phyloP scores from a whole-genome alignment of 306 rosid genomes.

The Phaseolus lunatus region DNA sequence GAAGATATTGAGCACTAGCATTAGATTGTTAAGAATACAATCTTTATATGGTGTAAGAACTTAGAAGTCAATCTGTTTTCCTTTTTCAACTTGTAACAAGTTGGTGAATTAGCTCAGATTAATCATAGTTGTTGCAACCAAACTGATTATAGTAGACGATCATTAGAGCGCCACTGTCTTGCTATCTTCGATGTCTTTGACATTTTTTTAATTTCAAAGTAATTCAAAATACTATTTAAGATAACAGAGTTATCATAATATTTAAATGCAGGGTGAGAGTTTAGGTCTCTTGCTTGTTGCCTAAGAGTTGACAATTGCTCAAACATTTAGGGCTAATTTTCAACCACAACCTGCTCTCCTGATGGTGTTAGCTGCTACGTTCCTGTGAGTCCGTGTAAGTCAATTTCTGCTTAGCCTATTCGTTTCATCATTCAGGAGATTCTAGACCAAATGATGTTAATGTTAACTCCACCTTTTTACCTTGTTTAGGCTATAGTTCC shows the following conservation, averaged over 20 bases:
- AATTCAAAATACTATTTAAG: constrained; percentile 53
- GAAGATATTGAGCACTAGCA: constrained; percentile 29
- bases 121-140: constrained; percentile 45
- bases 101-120: constrained; percentile 41
- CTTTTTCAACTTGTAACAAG: constrained; percentile 30
- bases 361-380: constrained; percentile 71
- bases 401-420: constrained; percentile 59
- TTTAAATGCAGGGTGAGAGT: constrained; percentile 93
- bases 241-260: constrained; percentile 67
- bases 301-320: constrained; percentile 86
- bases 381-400: constrained; percentile 72
- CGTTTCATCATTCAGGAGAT: constrained; percentile 62
- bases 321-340: constrained; percentile 72
- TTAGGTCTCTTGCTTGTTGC: constrained; percentile 90
- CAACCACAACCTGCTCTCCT: constrained; percentile 80
- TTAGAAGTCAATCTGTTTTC: constrained; percentile 29
- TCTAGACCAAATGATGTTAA: constrained; percentile 56
- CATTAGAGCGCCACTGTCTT: constrained; percentile 46
- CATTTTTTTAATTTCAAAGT: constrained; percentile 46
- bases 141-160: constrained; percentile 43
- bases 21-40: constrained; percentile 37
- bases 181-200: constrained; percentile 49
- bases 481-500: constrained; percentile 52
- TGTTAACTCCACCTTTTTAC: constrained; percentile 52
- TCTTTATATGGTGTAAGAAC: constrained; percentile 41